Base-by-base conservation (phyloP, 2,329 filamentous ascomycete genomes). In the Fusarium sp. region DNA sequence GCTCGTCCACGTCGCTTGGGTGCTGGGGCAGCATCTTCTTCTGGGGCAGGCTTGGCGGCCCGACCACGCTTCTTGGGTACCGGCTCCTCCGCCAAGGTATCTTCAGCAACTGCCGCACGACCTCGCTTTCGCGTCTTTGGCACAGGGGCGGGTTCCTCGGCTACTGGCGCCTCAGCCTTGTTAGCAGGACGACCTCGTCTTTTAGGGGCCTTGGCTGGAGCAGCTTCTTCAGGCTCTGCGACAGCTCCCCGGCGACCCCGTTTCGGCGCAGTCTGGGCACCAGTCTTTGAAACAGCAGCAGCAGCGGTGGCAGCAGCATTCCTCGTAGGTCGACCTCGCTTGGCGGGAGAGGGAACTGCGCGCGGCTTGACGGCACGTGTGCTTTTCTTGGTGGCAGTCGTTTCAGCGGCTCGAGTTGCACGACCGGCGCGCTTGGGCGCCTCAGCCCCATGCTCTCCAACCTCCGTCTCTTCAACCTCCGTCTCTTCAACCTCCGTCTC, bases 131-230 rank as follows among this genome's bases (percentile, higher is more conserved):
- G 69, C 4, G 58, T 48, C 31, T 58, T 55, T 7, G 63, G 63
- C 28, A 70, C 61, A 9, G 58, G 10, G 2, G 48, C 39, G 6
- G 57, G 9, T 17, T 63, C 48, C 5, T 54, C 50, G 24, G 7
- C 42, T 31, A 53, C 26, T 9, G 60, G 15, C 13, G n/a, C 42
- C 18, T 60, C 42, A 1, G n/a, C 22, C 14, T 66, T 69, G 56
- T 62, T 57, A 15, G 63, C 40, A 36, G 72, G 71, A 28, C 71
- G 72, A 4, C 72, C 72, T 2, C 72, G 72, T 50, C 58, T 63
- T 49, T 71, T 74, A n/a, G 66, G 58, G 8, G 62, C 38, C 13
- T 61, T 60, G 7, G 18, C 38, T 20, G 42, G 26, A 2, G 45
- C 14, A 20, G 31, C 43, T n/a, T 55, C 56, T 15, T 54, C 38